Base-by-base conservation (phyloP, 768 basidiomycete species). In the Hemileccinum rubropunctum region DNA sequence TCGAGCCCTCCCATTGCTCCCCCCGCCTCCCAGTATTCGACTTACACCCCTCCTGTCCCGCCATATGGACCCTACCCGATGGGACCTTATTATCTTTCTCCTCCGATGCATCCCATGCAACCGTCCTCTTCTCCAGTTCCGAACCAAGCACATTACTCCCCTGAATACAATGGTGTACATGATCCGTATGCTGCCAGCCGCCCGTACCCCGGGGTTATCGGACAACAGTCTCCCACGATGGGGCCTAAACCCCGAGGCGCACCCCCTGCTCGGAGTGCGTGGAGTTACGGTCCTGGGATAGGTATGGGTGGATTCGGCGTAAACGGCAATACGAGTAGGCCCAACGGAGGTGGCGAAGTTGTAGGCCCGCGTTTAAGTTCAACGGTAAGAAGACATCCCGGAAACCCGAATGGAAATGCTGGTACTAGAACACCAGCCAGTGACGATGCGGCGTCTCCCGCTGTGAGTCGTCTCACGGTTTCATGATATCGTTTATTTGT, bases 391-490 rank as follows among this genome's bases (percentile, higher is more conserved):
- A 75, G 83, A 61, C 69, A 68, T 41, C 63, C 75, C 23, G 75
- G 76, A 21, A 79, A 74, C 20, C 76, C 76, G 47, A 79, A 75
- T 56, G 73, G 75, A 54, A 81, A 74, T 54, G 72, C 76, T 43
- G 76, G 79, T 26, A 73, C 78, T 47, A 78, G 83, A 57, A 81
- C 85, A 33, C 76, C 82, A 34, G 76, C 77, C 20, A 79, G 80
- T 43, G 90, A 92, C 64, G 90, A 92, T 56, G 82, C 81, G 30
- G 82, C 85, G 10, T 90, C 88, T 23, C 82, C 80, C 44, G 77
- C 87, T 48, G 90, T 91, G 66, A 78, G 89, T 80, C 46, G 41
- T 51, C 51, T 37, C 36, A 23, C 23, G 23, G 23, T 30, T 30
- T 49, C 43, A 21, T 27, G 28, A 20, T 40, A 12, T 30, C 28